Conservation (phyloP, 345 rosid species). For the Bretschneidera sinensis region DNA sequence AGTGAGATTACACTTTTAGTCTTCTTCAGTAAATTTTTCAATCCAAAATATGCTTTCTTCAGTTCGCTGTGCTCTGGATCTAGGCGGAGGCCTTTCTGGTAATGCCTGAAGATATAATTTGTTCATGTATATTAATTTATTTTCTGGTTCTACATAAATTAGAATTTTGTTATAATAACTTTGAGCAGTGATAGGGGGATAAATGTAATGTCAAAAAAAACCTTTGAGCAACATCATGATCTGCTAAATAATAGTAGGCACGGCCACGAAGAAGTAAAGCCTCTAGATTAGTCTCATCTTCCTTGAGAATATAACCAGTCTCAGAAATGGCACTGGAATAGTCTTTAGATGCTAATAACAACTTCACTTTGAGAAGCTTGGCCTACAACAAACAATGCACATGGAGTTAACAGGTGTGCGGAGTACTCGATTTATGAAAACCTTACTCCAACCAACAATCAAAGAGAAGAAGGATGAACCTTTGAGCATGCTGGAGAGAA, state of each 20-base stretch:
- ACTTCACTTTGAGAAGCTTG: constrained; percentile 72
- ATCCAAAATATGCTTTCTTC: constrained; percentile 93
- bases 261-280: constrained; percentile 95
- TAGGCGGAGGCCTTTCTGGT: constrained; percentile 90
- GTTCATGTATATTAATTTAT: constrained; percentile 4
- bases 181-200: background rate
- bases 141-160: background rate
- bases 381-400: constrained; percentile 45
- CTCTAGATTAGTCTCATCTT: constrained; percentile 80
- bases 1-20: constrained; percentile 73
- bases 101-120: constrained; percentile 64
- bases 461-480: constrained; percentile 37
- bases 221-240: constrained; percentile 97
- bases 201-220: constrained; percentile 20
- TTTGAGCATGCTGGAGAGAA: constrained; percentile 88
- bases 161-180: background rate
- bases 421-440: constrained; percentile 5
- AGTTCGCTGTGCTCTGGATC: constrained; percentile 95
- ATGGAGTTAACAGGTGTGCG: constrained; percentile 6
- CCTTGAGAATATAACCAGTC: constrained; percentile 76
- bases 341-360: constrained; percentile 65
- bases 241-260: constrained; percentile 97
- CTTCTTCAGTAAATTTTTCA: constrained; percentile 92
- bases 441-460: background rate
- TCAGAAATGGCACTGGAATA: constrained; percentile 83